Conservation (phyloP, 2,329 filamentous ascomycete species). For the Cadophora sp. region DNA sequence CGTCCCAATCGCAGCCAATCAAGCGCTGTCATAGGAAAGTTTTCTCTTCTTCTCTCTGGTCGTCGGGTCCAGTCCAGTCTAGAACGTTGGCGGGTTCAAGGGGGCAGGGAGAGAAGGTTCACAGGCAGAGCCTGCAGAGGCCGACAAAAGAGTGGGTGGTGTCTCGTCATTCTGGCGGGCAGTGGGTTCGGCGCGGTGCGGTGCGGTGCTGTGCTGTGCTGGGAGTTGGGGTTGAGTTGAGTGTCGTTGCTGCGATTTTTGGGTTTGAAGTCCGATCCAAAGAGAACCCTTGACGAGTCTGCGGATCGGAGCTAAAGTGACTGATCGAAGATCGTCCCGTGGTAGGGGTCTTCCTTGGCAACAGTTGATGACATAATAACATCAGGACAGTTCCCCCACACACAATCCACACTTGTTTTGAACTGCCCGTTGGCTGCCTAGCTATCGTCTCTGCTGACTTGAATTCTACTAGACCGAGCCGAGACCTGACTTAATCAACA, state of each 20-base stretch:
- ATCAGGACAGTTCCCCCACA: no score
- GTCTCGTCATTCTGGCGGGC: neutral
- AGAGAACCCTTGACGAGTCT: neutral
- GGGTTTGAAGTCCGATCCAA: neutral
- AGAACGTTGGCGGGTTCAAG: neutral
- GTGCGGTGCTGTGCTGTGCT: neutral
- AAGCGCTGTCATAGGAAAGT: neutral
- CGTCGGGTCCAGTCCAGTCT: neutral
- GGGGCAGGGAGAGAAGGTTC: neutral
- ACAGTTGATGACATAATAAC: neutral
- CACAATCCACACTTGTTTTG: no score
- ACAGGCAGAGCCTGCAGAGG: neutral
- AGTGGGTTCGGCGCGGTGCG: neutral
- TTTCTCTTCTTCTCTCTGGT: no score
- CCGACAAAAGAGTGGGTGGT: neutral
- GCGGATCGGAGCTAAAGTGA: neutral
- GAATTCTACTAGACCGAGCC: no score
- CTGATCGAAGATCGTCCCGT: conserved; percentile 1
- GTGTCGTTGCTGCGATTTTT: neutral
- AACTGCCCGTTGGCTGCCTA: no score
- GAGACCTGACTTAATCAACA: no score
- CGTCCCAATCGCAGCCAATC: conserved; percentile 5
- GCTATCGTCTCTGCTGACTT: no score
- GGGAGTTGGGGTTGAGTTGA: neutral
- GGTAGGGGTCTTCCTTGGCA: neutral